phyloP scores from a whole-genome alignment of 768 basidiomycete species.

The Scleroderma citrinum region DNA sequence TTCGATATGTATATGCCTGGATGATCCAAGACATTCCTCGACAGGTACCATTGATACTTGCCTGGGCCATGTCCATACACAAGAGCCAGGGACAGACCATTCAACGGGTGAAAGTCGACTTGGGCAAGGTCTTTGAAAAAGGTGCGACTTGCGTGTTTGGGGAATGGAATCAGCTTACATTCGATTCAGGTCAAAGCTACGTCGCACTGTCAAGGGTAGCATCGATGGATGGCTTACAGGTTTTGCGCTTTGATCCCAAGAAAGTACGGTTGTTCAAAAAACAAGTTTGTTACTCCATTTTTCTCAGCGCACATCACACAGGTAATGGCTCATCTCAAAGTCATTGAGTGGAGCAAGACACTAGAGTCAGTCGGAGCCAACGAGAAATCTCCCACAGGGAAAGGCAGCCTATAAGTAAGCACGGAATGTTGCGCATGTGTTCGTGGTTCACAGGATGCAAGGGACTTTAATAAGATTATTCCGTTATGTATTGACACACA shows the following conservation, averaged over 20 bases:
- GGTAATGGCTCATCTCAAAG: conserved; percentile 41
- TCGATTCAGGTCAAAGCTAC: conserved; percentile 38
- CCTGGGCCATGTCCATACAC: conserved; percentile 77
- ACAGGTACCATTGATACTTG: conserved; percentile 67
- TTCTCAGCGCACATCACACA: conserved; percentile 8
- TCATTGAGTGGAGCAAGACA: conserved; percentile 38
- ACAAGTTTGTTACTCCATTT: background rate
- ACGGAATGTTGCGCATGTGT: background rate
- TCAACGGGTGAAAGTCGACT: conserved; percentile 56
- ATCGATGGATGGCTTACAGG: conserved; percentile 48
- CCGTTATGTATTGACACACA: too few relatives aligned
- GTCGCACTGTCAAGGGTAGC: conserved; percentile 49
- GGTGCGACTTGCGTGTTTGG: conserved; percentile 22
- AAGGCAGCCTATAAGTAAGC: background rate
- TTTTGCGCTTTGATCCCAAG: conserved; percentile 45
- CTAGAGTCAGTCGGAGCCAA: conserved; percentile 4
- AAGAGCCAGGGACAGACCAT: conserved; percentile 77
- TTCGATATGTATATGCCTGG: background rate
- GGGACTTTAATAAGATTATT: too few relatives aligned
- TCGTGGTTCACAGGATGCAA: too few relatives aligned
- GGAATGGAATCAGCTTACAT: background rate
- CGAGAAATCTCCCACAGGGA: background rate
- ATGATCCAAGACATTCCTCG: background rate
- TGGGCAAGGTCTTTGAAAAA: conserved; percentile 60
- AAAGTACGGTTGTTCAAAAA: conserved; percentile 31